Base-by-base conservation (phyloP, 768 basidiomycete genomes). In the Tremella mesenterica region DNA sequence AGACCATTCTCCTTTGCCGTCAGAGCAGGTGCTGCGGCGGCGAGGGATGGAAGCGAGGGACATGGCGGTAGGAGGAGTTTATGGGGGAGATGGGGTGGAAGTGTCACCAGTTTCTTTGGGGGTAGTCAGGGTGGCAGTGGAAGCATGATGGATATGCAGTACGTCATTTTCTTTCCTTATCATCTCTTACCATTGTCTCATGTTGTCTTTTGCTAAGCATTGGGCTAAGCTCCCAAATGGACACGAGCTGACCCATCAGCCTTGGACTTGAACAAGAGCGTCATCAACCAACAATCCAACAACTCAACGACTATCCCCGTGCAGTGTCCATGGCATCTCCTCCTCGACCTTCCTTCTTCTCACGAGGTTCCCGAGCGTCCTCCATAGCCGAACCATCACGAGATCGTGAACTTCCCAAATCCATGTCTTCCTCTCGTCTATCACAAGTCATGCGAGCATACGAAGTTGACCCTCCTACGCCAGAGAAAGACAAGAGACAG, bases 111-210 rank as follows among this genome's bases (percentile, higher is more conserved):
- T 52, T 61, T 73, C 36, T 73, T 73, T 55, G 67, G 72, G 8
- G 72, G 73, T 16, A 71, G 69, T 59, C 70, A 72, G 54, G 69
- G 64, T 44, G 73, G 72, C 29, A 73, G 72, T 58, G 73, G 73
- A 1, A 72, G 71, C 45, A 73, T 74, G 73, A 70, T 74, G 69
- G 72, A 74, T 54, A 74, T 74, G 73, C 73, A 74, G 73, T 74
- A 49, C 56, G 73, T 70, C 38, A 13, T 1, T 20, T 7, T 44
- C n/a, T n/a, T n/a, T n/a, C n/a, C n/a, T n/a, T n/a, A n/a, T n/a
- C n/a, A n/a, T n/a, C n/a, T n/a, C n/a, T n/a, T n/a, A n/a, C n/a
- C n/a, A n/a, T n/a, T n/a, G n/a, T n/a, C n/a, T n/a, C n/a, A n/a
- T n/a, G n/a, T n/a, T n/a, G n/a, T n/a, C n/a, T 23, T 26, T 36